These are phyloP conservation scores for Moesziomyces antarcticus DNA, from an alignment of 1,284 basidiomycete genomes.

Conservation along the genomic window DNA sequence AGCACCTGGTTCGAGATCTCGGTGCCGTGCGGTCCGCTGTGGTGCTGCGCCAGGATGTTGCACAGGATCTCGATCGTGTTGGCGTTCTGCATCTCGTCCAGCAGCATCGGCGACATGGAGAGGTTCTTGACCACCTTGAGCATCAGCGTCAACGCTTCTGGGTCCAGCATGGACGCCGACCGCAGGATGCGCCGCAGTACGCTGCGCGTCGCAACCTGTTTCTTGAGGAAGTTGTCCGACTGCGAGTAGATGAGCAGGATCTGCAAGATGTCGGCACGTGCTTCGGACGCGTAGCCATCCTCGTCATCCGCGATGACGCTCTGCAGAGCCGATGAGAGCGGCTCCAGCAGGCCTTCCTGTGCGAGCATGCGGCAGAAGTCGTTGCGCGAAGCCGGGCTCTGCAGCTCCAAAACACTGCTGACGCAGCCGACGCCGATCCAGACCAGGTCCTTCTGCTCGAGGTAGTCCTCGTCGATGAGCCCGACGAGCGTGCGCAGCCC, in stretches of 20 bases:
- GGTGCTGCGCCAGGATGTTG: slow-evolving; percentile 82
- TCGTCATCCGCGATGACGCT: slow-evolving; percentile 84
- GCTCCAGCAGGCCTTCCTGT: slow-evolving; percentile 90
- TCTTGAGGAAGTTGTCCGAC: slow-evolving; percentile 88
- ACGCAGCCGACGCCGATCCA: slow-evolving; percentile 94
- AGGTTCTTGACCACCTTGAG: slow-evolving; percentile 96
- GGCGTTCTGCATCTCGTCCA: slow-evolving; percentile 94
- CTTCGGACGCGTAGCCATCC: slow-evolving; percentile 73
- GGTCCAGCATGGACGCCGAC: slow-evolving; percentile 70
- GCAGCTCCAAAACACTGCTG: slow-evolving; percentile 90
- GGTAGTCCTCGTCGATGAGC: slow-evolving; percentile 93
- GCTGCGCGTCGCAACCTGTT: slow-evolving; percentile 87
- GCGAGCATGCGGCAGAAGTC: slow-evolving; percentile 99
- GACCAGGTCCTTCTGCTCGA: slow-evolving; percentile 86
- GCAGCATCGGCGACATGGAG: slow-evolving; percentile 83
- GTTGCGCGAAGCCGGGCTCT: slow-evolving; percentile 92
- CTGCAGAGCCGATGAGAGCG: slow-evolving; percentile 86
- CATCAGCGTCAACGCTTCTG: slow-evolving; percentile 85
- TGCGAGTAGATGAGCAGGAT: slow-evolving; percentile 93
- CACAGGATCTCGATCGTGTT: slow-evolving; percentile 92
- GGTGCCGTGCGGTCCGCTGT: slow-evolving; percentile 80
- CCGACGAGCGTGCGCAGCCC: slow-evolving; percentile 93
- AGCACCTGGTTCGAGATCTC: slow-evolving; percentile 69
- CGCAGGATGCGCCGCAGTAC: slow-evolving; percentile 82
- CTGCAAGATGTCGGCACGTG: slow-evolving; percentile 87